These are phyloP conservation scores for Nitzschia putrida DNA, from an alignment of 108 stramenopile genomes.

Conservation along the genomic window DNA sequence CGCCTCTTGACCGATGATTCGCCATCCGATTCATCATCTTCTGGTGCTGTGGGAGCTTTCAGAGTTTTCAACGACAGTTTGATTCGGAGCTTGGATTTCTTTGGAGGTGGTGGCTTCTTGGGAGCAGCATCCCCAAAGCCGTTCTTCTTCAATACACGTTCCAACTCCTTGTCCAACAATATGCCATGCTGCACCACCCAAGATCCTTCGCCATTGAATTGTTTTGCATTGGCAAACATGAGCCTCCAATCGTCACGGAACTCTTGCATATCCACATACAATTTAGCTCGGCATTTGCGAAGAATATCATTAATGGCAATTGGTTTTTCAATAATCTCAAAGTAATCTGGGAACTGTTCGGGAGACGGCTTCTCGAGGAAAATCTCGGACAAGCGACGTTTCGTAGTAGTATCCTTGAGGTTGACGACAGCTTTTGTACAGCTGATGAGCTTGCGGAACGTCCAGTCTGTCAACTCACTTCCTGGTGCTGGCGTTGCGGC, in stretches of 20 bases:
- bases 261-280: constrained; percentile 61
- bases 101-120: constrained; percentile 36
- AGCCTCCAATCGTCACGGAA: constrained; percentile 81
- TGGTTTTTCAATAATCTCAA: constrained; percentile 75
- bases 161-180: constrained; percentile 68
- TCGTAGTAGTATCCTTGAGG: constrained; percentile 77
- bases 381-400: constrained; percentile 75
- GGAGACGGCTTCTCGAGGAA: constrained; percentile 87
- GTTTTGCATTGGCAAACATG: constrained; percentile 74
- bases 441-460: constrained; percentile 71
- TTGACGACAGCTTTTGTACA: constrained; percentile 74
- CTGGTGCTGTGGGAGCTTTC: not conserved
- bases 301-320: constrained; percentile 90
- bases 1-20: constrained; percentile 3
- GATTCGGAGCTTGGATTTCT: constrained; percentile 48
- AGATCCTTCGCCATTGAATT: constrained; percentile 83
- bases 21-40: not conserved
- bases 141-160: constrained; percentile 79
- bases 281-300: constrained; percentile 71
- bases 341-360: constrained; percentile 84
- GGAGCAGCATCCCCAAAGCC: constrained; percentile 47
- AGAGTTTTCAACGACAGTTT: constrained; percentile 58
- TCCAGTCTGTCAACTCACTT: constrained; percentile 62
- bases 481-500: constrained; percentile 27
- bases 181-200: constrained; percentile 78